These are phyloP conservation scores for Fusarium duplospermum DNA, from an alignment of 2,329 filamentous ascomycete genomes.

Conservation along the genomic window DNA sequence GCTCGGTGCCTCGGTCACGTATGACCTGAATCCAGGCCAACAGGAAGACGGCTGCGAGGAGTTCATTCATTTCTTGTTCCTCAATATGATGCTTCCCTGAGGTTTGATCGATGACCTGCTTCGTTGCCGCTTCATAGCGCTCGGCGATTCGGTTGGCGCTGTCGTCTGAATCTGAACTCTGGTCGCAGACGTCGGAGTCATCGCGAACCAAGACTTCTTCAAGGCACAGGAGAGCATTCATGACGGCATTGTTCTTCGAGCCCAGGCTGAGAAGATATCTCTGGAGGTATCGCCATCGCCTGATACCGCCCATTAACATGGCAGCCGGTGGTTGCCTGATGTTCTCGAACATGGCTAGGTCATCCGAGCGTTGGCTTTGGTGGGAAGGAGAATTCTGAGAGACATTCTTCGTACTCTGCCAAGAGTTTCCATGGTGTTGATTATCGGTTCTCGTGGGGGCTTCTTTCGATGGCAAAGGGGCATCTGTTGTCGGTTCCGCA, in stretches of 20 bases:
- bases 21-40: conserved; percentile 19
- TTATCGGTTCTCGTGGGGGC: background rate
- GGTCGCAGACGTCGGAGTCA: background rate
- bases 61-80: conserved; percentile 6
- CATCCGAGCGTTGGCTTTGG: background rate
- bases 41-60: conserved; percentile 10
- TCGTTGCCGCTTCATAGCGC: background rate
- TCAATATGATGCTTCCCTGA: background rate
- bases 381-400: too few relatives aligned
- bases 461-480: background rate
- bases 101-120: background rate
- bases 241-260: conserved; percentile 4
- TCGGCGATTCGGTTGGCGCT: conserved; percentile 4
- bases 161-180: background rate
- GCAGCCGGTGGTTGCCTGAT: conserved; percentile 16
- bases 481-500: background rate
- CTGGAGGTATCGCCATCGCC: conserved; percentile 9
- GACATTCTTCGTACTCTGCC: background rate
- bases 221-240: conserved; percentile 8
- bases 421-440: background rate
- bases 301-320: conserved; percentile 16
- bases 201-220: conserved; percentile 4
- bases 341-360: conserved; percentile 1
- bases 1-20: background rate
- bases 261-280: conserved; percentile 7